phyloP scores from a whole-genome alignment of 31 red algal genomes.

The Odonthalia washingtoniensis region DNA sequence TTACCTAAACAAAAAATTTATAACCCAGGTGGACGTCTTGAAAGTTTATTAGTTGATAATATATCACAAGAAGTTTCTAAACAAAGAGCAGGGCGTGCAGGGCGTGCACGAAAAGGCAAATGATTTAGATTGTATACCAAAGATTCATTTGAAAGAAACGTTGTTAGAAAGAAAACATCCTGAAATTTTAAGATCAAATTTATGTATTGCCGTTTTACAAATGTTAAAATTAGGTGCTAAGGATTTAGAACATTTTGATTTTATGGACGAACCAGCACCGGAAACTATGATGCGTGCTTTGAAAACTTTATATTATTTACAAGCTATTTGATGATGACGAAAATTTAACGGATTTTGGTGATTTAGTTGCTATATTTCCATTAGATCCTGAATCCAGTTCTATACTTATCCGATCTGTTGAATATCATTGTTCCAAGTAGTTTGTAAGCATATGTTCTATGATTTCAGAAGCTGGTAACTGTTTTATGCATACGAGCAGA shows the following conservation, averaged over 20 bases:
- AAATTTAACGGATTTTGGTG: constrained; percentile 80
- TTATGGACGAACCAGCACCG: constrained; percentile 93
- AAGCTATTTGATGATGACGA: constrained; percentile 86
- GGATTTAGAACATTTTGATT: constrained; percentile 94
- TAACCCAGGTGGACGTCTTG: constrained; percentile 77
- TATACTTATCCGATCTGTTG: constrained; percentile 67
- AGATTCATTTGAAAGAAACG: constrained; percentile 69
- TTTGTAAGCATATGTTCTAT: constrained; percentile 83
- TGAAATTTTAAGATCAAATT: constrained; percentile 91
- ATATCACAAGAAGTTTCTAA: constrained; percentile 94
- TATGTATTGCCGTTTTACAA: constrained; percentile 88
- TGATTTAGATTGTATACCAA: constrained; percentile 95
- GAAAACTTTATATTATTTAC: constrained; percentile 84
- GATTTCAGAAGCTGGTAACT: constrained; percentile 77
- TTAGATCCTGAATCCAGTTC: constrained; percentile 75
- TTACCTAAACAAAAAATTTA: constrained; percentile 94
- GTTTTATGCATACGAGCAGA: constrained; percentile 49
- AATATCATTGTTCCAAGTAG: constrained; percentile 65
- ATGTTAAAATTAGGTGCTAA: constrained; percentile 77
- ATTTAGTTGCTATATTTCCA: constrained; percentile 77
- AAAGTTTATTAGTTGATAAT: constrained; percentile 73
- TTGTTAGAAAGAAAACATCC: constrained; percentile 75
- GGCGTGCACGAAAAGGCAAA: constrained; percentile 87
- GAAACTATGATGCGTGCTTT: constrained; percentile 92
- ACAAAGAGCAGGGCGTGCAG: constrained; percentile 95